A percentile compares a stretch with the other conserved stretches of the same genome.
Evolutionary conservation across 768 basidiomycete species (phyloP).

Genomic region (Mycena olivaceomarginata): DNA sequence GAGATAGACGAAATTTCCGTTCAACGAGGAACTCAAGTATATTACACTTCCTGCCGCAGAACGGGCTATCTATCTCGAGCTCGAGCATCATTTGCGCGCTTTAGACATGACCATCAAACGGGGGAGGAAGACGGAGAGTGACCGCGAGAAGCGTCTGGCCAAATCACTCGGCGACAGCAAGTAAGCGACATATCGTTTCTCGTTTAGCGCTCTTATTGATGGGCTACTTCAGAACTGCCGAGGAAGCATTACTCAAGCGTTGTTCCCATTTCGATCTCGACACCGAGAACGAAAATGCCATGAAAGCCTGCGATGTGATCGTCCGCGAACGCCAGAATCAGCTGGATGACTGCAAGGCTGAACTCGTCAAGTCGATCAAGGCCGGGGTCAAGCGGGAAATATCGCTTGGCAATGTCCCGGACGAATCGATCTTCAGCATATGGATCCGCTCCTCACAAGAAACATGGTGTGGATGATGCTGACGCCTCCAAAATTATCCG

Average conservation of each 20-base stretch:
- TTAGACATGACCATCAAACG: conserved; percentile 89
- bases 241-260: conserved; percentile 95
- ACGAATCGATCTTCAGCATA: conserved; percentile 89
- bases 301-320: conserved; percentile 95
- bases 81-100: conserved; percentile 94
- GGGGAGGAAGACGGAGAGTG: conserved; percentile 83
- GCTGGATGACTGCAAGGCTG: conserved; percentile 84
- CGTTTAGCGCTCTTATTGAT: conserved; percentile 5
- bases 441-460: conserved; percentile 81
- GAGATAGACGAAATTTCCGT: conserved; percentile 98
- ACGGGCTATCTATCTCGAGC: conserved; percentile 94
- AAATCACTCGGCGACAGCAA: conserved; percentile 93
- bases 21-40: conserved; percentile 75
- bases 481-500: conserved; percentile 81
- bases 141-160: conserved; percentile 91
- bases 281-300: conserved; percentile 81
- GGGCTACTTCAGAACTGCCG: conserved; percentile 77
- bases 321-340: conserved; percentile 89
- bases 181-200: conserved; percentile 63
- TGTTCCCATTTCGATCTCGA: conserved; percentile 97
- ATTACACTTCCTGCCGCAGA: conserved; percentile 93
- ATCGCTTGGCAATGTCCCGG: conserved; percentile 74
- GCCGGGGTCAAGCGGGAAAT: conserved; percentile 83
- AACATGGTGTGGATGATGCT: conserved; percentile 85
- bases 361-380: conserved; percentile 80